Evolutionary conservation across 176 grass and related monocot genomes (phyloP).

Genomic region (Bolboschoenus planiculmis): DNA sequence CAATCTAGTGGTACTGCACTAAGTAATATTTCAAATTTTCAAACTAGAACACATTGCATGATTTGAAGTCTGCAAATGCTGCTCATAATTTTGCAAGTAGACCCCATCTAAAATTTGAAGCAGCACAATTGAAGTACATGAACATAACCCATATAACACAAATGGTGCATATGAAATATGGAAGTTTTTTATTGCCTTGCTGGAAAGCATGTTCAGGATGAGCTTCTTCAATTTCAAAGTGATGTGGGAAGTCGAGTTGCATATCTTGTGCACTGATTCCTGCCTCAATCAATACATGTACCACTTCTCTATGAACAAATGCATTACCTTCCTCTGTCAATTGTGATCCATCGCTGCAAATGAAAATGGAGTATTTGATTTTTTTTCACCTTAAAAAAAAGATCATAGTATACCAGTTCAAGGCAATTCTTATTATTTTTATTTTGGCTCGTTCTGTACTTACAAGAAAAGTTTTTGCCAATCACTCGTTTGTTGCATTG

Average conservation of each 20-base stretch:
- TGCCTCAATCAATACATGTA: constrained; percentile 30
- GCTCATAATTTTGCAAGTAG: neutral
- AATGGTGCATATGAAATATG: neutral
- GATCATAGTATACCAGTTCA: neutral
- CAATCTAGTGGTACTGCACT: neutral
- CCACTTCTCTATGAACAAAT: constrained; percentile 57
- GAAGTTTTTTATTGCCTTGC: constrained; percentile 17
- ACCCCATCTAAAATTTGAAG: neutral
- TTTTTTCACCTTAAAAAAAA: neutral
- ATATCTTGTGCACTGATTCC: constrained; percentile 58
- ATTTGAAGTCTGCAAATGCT: constrained; percentile 1
- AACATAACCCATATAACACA: neutral
- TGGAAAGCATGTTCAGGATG: constrained; percentile 58
- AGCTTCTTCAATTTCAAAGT: constrained; percentile 50
- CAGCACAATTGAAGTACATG: neutral
- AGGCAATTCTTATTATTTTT: neutral
- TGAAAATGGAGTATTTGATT: neutral
- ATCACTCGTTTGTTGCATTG: constrained; percentile 54
- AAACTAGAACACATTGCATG: neutral
- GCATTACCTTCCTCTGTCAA: constrained; percentile 68
- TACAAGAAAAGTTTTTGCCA: constrained; percentile 67
- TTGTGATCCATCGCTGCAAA: constrained; percentile 58
- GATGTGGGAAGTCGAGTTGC: constrained; percentile 60
- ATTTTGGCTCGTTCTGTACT: neutral
- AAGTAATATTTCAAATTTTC: neutral